Evolutionary conservation across 2,329 filamentous ascomycete species (phyloP), one percentile per base, ranked within the genome.

Genomic region (Botryotinia narcissicola): DNA sequence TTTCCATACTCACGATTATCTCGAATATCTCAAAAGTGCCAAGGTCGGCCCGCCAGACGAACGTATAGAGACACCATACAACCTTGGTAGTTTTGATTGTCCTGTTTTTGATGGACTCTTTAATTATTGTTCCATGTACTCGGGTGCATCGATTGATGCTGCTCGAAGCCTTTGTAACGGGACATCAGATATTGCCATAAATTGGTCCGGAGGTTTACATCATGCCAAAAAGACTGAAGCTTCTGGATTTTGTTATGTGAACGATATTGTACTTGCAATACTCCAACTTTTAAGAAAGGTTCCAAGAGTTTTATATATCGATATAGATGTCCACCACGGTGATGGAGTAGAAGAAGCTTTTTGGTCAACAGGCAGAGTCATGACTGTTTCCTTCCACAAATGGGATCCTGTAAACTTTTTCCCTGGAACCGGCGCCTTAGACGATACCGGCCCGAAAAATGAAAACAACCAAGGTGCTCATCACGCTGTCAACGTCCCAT

Each of bases 191-290:
- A 98, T 99, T 80, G 96, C 96, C 72, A 94, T 99, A 80, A 97
- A 97, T 79, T 99, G 96, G 96, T 96, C 94, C 29, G 96, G 96
- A 51, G 96, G 96, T 18, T 88, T 99, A 44, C 96, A 99, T 82
- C 96, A 99, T 80, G 96, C 96, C 63, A 98, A 98, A 83, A 96
- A 95, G 81, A 90, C 92, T 71, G 94, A 97, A 83, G 95, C 96
- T 0, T 95, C 92, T 22, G 96, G 96, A 0, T 99, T 99, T 83
- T 99, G 96, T 85, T 99, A 99, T 84, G 94, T 98, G 84, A 99
- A 99, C 82, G 96, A 99, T 83, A 98, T 98, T 79, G 96, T 98
- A 73, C 88, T 99, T 64, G 94, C 93, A 51, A 96, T 98, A 78
- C 87, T 98, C 54, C 92, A 98, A 81, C 88, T 99, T 16, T 86